Conservation (phyloP, 2,329 filamentous ascomycete species). For the Sarocladium strictum region DNA sequence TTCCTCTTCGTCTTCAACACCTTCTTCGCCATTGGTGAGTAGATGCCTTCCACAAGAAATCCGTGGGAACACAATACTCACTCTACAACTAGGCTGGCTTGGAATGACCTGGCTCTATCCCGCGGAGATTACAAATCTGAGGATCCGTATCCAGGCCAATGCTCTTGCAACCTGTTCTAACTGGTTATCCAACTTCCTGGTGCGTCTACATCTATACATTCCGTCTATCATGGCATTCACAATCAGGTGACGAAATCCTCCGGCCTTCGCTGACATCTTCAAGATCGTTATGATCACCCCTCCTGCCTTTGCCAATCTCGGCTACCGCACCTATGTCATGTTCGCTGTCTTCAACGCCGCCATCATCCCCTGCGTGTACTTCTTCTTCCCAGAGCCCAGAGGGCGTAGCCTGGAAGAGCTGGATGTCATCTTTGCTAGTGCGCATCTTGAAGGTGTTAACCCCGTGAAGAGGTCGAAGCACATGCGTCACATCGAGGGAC, state of each 20-base stretch:
- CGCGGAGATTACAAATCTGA: slow-evolving; percentile 54
- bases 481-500: slow-evolving; percentile 19
- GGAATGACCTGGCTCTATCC: slow-evolving; percentile 56
- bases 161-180: slow-evolving; percentile 52
- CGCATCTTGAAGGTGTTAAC: slow-evolving; percentile 19
- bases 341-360: slow-evolving; percentile 37
- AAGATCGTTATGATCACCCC: slow-evolving; percentile 65
- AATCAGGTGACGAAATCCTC: slow-evolving; percentile 25
- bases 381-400: slow-evolving; percentile 23
- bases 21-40: slow-evolving; percentile 42
- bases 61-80: neutral
- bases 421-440: slow-evolving; percentile 22
- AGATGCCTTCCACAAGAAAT: too few relatives aligned
- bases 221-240: too few relatives aligned
- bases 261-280: too few relatives aligned
- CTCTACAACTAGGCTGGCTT: slow-evolving; percentile 37
- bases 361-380: slow-evolving; percentile 33
- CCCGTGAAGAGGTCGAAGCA: slow-evolving; percentile 21
- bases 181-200: slow-evolving; percentile 64
- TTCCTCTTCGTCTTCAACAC: slow-evolving; percentile 60
- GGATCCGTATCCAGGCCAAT: slow-evolving; percentile 50
- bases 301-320: slow-evolving; percentile 56
- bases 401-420: slow-evolving; percentile 24
- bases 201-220: too few relatives aligned
- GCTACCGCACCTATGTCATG: slow-evolving; percentile 48